phyloP scores from a whole-genome alignment of 345 rosid species.

The Jatropha curcas region DNA sequence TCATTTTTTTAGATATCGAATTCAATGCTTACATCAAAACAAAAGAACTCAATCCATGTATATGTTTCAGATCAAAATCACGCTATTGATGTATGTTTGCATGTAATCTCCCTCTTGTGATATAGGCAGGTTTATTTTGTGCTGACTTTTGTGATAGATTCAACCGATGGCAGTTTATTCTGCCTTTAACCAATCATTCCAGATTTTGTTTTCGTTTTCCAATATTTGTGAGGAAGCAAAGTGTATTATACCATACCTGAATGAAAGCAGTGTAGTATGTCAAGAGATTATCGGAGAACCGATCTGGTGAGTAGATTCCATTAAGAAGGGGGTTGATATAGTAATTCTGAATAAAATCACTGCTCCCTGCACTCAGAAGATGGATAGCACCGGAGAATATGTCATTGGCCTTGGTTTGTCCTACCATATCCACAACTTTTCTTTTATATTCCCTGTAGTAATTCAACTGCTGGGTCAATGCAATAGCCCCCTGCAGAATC shows the following conservation, averaged over 20 bases:
- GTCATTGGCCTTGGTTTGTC: slow-evolving; percentile 45
- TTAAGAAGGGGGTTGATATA: slow-evolving; percentile 67
- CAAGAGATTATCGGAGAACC: slow-evolving; percentile 63
- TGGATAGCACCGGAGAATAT: slow-evolving; percentile 67
- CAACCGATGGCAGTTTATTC: background rate
- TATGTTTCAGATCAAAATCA: background rate
- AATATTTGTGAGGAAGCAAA: background rate
- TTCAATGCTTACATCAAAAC: too few relatives aligned
- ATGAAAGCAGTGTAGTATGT: slow-evolving; percentile 67
- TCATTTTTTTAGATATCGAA: background rate
- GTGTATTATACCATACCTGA: slow-evolving; percentile 49
- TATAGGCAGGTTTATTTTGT: background rate
- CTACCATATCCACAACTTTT: slow-evolving; percentile 55
- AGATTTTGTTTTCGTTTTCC: background rate
- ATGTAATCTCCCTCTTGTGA: background rate
- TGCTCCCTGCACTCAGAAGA: slow-evolving; percentile 81
- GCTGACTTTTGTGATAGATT: background rate
- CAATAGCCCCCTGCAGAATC: slow-evolving; percentile 54
- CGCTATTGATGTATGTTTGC: background rate
- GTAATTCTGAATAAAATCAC: slow-evolving; percentile 92
- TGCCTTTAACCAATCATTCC: background rate
- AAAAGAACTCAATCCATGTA: background rate
- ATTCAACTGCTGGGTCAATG: slow-evolving; percentile 71
- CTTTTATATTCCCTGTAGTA: slow-evolving; percentile 72
- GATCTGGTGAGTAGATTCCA: slow-evolving; percentile 50